These are phyloP conservation scores for Zygoascus flipseniorum DNA, from an alignment of 805 yeast genomes.

Conservation along the genomic window DNA sequence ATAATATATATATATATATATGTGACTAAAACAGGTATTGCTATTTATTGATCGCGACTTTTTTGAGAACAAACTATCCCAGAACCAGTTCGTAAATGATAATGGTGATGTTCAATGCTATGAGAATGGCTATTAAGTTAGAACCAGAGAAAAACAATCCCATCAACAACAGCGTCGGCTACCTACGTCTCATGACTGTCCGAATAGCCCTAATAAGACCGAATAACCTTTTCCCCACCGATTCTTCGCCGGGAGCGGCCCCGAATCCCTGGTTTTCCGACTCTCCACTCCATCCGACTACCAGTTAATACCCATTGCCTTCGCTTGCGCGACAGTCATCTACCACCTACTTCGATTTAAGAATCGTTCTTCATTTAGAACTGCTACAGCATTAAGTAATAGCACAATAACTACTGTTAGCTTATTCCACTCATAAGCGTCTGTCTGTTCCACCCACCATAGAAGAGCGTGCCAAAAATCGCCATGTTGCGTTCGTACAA, in stretches of 20 bases:
- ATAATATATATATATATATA: conserved; percentile 1
- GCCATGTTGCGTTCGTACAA: neutral
- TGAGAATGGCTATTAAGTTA: conserved; percentile 50
- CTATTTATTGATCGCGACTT: conserved; percentile 7
- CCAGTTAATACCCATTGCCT: neutral
- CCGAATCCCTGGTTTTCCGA: conserved; percentile 39
- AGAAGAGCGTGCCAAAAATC: conserved; percentile 29
- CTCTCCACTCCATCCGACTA: conserved; percentile 39
- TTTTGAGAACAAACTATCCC: conserved; percentile 36
- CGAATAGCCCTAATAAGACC: conserved; percentile 65
- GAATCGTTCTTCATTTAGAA: conserved; percentile 72
- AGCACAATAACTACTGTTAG: conserved; percentile 29
- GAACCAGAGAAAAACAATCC: neutral
- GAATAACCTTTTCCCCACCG: conserved; percentile 51
- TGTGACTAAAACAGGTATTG: neutral
- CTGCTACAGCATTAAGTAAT: conserved; percentile 66
- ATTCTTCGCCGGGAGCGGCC: conserved; percentile 33
- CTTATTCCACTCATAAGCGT: neutral
- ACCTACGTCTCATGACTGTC: conserved; percentile 59
- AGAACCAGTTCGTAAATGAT: conserved; percentile 61
- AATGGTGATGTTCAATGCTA: conserved; percentile 55
- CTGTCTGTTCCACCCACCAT: conserved; percentile 18
- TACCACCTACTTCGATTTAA: conserved; percentile 46
- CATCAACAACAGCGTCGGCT: neutral
- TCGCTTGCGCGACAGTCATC: neutral